phyloP scores from a whole-genome alignment of 1,284 basidiomycete genomes.

The Ceraceosorus guamensis region DNA sequence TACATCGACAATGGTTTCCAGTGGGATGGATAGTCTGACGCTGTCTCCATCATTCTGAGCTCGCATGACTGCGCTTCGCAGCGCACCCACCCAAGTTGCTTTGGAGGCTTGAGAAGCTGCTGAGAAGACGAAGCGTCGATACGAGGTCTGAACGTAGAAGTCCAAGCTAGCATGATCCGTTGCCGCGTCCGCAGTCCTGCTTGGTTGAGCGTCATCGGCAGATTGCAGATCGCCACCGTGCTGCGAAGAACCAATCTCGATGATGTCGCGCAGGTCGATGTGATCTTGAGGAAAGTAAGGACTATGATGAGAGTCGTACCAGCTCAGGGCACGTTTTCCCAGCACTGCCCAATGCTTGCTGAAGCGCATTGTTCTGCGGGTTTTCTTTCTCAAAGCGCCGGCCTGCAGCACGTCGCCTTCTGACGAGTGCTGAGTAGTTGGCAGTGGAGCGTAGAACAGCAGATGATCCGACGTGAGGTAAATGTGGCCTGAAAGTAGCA shows the following conservation, averaged over 20 bases:
- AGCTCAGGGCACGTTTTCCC: slow-evolving; percentile 29
- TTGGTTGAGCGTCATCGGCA: no score
- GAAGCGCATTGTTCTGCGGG: slow-evolving; percentile 31
- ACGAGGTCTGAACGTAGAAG: slow-evolving; percentile 46
- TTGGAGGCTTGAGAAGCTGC: slow-evolving; percentile 39
- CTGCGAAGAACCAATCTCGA: slow-evolving; percentile 66
- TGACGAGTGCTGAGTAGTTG: slow-evolving; percentile 21
- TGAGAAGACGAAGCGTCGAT: slow-evolving; percentile 45
- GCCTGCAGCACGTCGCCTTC: slow-evolving; percentile 15
- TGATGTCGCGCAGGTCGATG: slow-evolving; percentile 82
- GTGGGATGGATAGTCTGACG: slow-evolving; percentile 83
- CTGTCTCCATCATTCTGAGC: slow-evolving; percentile 91
- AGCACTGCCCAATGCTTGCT: slow-evolving; percentile 36
- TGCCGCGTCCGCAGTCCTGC: slow-evolving; percentile 54
- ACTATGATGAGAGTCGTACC: slow-evolving; percentile 57
- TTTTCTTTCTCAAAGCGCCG: slow-evolving; percentile 22
- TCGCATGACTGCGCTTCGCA: slow-evolving; percentile 80
- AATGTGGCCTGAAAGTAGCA: slow-evolving; percentile 85
- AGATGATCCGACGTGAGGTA: slow-evolving; percentile 84
- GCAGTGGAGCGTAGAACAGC: slow-evolving; percentile 92
- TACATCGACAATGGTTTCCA: slow-evolving; percentile 77
- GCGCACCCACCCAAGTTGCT: slow-evolving; percentile 74
- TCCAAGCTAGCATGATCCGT: slow-evolving; percentile 50
- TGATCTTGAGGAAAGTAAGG: slow-evolving; percentile 96
- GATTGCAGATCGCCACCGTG: no score